These are phyloP conservation scores for Cryptosporidium felis DNA, from an alignment of 169 alveolate species.

Conservation along the genomic window DNA sequence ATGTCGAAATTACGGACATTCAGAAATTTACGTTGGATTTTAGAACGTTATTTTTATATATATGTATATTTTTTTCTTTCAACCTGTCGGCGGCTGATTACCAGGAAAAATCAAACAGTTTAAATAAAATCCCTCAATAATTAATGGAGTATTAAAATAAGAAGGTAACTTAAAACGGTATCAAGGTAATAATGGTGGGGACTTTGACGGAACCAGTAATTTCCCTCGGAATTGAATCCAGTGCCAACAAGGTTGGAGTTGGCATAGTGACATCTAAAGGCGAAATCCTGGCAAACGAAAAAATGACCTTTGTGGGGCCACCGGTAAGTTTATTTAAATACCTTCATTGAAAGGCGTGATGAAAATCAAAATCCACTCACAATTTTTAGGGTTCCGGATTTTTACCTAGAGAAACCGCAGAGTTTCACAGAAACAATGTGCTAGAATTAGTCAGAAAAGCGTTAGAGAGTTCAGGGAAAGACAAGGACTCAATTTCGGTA, in stretches of 20 bases:
- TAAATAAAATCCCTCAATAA: no score
- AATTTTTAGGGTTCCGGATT: constrained; percentile 92
- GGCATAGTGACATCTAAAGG: constrained; percentile 94
- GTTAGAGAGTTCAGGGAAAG: constrained; percentile 86
- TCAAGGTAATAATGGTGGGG: no score
- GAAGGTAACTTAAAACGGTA: no score
- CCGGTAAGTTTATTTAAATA: constrained; percentile 84
- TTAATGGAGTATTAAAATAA: no score
- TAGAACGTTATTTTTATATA: no score
- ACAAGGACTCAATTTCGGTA: constrained; percentile 82
- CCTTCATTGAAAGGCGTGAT: no score
- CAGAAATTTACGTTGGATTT: no score
- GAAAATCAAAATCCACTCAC: no score
- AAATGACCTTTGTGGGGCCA: constrained; percentile 96
- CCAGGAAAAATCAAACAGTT: background rate
- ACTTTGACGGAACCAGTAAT: constrained; percentile 46
- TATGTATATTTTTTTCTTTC: background rate
- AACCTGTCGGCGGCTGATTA: background rate
- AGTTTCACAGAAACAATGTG: constrained; percentile 93
- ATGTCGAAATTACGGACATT: no score
- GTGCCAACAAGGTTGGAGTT: constrained; percentile 98
- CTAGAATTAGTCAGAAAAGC: constrained; percentile 88
- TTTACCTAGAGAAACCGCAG: constrained; percentile 96
- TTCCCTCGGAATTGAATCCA: constrained; percentile 96
- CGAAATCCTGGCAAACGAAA: constrained; percentile 92